Conservation (phyloP, 495 filamentous ascomycete species). For the Oidiodendron maius region DNA sequence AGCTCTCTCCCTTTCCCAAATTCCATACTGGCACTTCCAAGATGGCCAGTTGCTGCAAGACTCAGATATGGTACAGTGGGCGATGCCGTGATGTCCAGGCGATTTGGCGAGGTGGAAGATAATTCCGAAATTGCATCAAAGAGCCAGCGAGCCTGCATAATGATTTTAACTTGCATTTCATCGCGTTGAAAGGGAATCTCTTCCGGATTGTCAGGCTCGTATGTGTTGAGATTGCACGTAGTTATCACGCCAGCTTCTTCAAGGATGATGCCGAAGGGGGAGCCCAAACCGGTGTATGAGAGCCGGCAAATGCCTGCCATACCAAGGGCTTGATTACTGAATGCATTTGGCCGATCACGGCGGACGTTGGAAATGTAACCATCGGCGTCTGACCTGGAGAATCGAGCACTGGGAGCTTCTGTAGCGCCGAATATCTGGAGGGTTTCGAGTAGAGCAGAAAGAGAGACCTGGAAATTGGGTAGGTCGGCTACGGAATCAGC, state of each 20-base stretch:
- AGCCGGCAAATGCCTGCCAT: constrained; percentile 78
- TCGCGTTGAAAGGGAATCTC: constrained; percentile 84
- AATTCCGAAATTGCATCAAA: constrained; percentile 82
- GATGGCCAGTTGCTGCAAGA: constrained; percentile 64
- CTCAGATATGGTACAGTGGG: constrained; percentile 64
- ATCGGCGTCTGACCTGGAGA: constrained; percentile 46
- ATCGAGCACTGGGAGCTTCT: constrained; percentile 47
- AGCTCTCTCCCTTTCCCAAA: constrained; percentile 71
- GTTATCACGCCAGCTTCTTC: constrained; percentile 84
- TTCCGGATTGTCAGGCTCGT: constrained; percentile 57
- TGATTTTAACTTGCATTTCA: constrained; percentile 81
- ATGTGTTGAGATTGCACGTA: constrained; percentile 88
- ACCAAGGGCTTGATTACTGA: constrained; percentile 69
- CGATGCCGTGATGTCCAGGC: constrained; percentile 43
- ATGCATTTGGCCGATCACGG: constrained; percentile 54
- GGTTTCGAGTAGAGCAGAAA: constrained; percentile 85
- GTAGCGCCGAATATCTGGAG: constrained; percentile 87
- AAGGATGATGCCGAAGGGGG: constrained; percentile 72
- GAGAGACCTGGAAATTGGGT: constrained; percentile 70
- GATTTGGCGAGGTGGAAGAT: constrained; percentile 60
- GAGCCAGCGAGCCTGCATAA: constrained; percentile 81
- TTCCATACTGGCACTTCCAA: constrained; percentile 78
- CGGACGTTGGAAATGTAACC: constrained; percentile 47
- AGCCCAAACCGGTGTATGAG: constrained; percentile 64
- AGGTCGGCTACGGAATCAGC: constrained; percentile 28